Evolutionary conservation across 257 asterid species (phyloP).

Genomic region (Solanum chmielewskii): DNA sequence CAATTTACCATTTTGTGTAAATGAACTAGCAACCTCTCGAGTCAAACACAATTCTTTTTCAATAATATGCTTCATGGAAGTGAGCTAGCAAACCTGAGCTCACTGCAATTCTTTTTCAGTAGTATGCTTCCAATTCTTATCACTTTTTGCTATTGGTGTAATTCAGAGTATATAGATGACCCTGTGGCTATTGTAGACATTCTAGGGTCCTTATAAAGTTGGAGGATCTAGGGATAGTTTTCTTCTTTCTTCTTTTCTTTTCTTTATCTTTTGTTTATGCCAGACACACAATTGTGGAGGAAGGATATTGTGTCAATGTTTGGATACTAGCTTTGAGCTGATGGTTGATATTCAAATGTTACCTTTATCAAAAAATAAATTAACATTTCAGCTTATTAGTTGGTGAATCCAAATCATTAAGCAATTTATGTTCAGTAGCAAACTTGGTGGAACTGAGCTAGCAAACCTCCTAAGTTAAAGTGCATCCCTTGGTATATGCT

Average conservation of each 20-base stretch:
- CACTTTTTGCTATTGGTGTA: too few relatives aligned
- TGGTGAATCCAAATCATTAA: neutral
- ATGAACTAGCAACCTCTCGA: neutral
- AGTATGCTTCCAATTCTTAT: neutral
- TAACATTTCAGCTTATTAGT: neutral
- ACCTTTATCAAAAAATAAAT: neutral
- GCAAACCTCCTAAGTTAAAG: neutral
- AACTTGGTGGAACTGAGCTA: neutral
- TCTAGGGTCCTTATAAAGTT: too few relatives aligned
- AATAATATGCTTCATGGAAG: neutral
- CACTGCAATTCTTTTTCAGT: neutral
- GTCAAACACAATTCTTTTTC: neutral
- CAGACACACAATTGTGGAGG: too few relatives aligned
- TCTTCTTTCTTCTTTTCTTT: too few relatives aligned
- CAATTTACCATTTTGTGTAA: neutral
- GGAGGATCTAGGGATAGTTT: too few relatives aligned
- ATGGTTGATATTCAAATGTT: too few relatives aligned
- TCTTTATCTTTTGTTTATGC: too few relatives aligned
- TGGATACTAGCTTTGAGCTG: too few relatives aligned
- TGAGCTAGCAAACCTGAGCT: neutral
- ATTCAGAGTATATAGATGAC: too few relatives aligned
- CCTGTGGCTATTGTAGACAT: too few relatives aligned
- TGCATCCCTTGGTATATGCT: neutral
- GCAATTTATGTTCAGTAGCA: neutral
- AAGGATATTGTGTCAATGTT: too few relatives aligned